phyloP scores from a whole-genome alignment of 768 basidiomycete genomes.

The Xerocomus brunneocitrinus region DNA sequence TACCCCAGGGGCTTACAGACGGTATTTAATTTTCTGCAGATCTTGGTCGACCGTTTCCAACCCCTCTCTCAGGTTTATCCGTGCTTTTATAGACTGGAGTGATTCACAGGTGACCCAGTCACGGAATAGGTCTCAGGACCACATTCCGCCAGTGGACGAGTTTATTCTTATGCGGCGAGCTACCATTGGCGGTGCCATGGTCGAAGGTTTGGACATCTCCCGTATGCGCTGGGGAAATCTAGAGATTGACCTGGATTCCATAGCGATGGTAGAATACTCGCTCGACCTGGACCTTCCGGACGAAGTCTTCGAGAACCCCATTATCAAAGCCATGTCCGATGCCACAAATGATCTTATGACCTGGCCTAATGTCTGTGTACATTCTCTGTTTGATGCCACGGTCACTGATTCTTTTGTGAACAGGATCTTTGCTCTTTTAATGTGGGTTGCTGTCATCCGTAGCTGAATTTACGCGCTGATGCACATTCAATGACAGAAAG shows the following conservation, averaged over 20 bases:
- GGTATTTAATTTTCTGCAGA: conserved; percentile 16
- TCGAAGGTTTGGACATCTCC: conserved; percentile 30
- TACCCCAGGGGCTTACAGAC: conserved; percentile 32
- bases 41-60: neutral
- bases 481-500: conserved; percentile 28
- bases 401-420: conserved; percentile 12
- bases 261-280: conserved; percentile 36
- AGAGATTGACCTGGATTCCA: conserved; percentile 2
- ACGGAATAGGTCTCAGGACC: conserved; percentile 32
- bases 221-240: neutral
- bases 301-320: conserved; percentile 32
- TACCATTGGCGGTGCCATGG: conserved; percentile 36
- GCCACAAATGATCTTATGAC: conserved; percentile 40
- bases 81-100: conserved; percentile 35
- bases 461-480: conserved; percentile 9
- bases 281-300: conserved; percentile 36
- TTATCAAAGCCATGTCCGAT: conserved; percentile 35
- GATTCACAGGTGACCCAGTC: conserved; percentile 35
- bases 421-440: conserved; percentile 30
- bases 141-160: conserved; percentile 35
- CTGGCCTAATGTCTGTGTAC: conserved; percentile 35
- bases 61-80: conserved; percentile 25
- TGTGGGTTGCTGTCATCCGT: conserved; percentile 13
- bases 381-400: neutral
- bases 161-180: conserved; percentile 35